Conservation (phyloP, 129 eudicot species). For the Artemisia argyi region DNA sequence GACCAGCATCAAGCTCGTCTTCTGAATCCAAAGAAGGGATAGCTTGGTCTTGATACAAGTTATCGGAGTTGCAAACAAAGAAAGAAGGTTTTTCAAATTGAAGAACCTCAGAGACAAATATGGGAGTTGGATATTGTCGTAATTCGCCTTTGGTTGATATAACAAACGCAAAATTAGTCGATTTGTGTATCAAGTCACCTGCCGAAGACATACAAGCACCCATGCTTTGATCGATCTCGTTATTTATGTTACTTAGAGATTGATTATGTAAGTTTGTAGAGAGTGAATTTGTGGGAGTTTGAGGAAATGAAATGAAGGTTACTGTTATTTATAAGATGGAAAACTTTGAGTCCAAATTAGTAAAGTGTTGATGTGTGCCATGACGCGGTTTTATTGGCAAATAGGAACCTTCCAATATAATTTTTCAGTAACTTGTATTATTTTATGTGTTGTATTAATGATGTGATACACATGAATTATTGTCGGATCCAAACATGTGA, state of each 20-base stretch:
- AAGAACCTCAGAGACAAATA: slow-evolving; percentile 43
- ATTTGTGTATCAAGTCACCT: slow-evolving; percentile 14
- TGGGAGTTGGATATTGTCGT: slow-evolving; percentile 37
- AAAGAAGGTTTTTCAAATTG: slow-evolving; percentile 28
- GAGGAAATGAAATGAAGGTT: background rate
- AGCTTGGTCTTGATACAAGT: slow-evolving; percentile 46
- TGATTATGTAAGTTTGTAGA: background rate
- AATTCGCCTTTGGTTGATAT: slow-evolving; percentile 39
- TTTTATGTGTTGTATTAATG: background rate
- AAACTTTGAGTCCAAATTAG: background rate
- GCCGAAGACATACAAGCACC: slow-evolving; percentile 51
- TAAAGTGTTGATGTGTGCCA: background rate
- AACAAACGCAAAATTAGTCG: slow-evolving; percentile 30
- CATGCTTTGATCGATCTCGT: slow-evolving; percentile 18
- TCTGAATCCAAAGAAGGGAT: slow-evolving; percentile 36
- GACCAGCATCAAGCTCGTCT: slow-evolving; percentile 47
- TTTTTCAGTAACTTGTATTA: background rate
- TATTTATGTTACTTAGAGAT: background rate
- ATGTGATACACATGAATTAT: background rate
- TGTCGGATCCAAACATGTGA: background rate
- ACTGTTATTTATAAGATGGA: background rate
- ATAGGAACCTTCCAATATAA: background rate
- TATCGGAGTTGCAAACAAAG: slow-evolving; percentile 68
- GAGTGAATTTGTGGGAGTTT: background rate
- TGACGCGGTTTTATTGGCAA: background rate